Evolutionary conservation across 108 stramenopile genomes (phyloP).

Genomic region (Thalassiosira profunda): DNA sequence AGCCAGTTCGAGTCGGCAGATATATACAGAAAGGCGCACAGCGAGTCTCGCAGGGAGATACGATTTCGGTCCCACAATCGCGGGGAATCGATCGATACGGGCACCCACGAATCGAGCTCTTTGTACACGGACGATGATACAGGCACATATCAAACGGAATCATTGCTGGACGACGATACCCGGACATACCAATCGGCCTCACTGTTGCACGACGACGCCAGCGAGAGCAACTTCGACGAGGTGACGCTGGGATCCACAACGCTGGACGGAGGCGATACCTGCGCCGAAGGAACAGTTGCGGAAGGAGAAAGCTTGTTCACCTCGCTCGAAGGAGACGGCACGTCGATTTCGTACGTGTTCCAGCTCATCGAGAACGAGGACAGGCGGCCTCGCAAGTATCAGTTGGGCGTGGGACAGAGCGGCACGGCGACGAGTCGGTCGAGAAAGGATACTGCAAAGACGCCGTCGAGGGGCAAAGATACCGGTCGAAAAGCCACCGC

Average conservation of each 20-base stretch:
- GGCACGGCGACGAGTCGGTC: neutral
- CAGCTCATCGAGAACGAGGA: conserved; percentile 13
- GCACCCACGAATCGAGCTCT: neutral
- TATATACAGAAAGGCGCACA: neutral
- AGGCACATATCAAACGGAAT: conserved; percentile 2
- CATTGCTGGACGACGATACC: conserved; percentile 11
- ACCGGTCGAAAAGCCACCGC: neutral
- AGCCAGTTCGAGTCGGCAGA: neutral
- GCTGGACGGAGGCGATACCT: too few species aligned
- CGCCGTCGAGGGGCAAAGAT: neutral
- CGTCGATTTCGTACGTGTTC: conserved; percentile 18
- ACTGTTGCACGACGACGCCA: neutral
- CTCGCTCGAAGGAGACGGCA: conserved; percentile 8
- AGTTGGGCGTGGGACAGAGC: conserved; percentile 4
- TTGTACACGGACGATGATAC: neutral
- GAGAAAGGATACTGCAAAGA: neutral
- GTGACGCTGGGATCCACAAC: neutral
- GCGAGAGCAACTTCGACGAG: conserved; percentile 5
- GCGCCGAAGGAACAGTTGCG: neutral
- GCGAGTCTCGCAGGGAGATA: neutral
- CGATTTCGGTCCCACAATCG: neutral
- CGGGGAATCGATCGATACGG: neutral
- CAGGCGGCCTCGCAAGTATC: conserved; percentile 11
- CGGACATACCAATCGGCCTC: conserved; percentile 17
- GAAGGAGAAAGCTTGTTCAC: neutral